These are phyloP conservation scores for Russula olivacea DNA, from an alignment of 768 basidiomycete species.

Conservation along the genomic window DNA sequence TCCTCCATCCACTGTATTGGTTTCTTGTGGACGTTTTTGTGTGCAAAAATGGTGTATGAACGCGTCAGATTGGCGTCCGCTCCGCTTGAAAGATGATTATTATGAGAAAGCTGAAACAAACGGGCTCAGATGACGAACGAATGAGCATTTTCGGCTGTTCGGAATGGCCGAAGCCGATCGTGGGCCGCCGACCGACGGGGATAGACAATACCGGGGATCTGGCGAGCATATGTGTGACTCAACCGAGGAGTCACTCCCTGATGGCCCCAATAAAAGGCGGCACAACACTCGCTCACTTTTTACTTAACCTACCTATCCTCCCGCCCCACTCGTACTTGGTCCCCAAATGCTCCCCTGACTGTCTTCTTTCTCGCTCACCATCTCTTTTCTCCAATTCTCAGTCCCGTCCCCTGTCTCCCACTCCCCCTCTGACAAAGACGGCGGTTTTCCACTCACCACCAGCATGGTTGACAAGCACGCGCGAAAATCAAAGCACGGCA, in stretches of 20 bases:
- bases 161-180: slow-evolving; percentile 22
- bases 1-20: slow-evolving; percentile 10
- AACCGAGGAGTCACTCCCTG: slow-evolving; percentile 11
- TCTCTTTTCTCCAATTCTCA: slow-evolving; percentile 22
- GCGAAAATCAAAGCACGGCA: slow-evolving; percentile 79
- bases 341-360: slow-evolving; percentile 34
- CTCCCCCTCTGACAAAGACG: slow-evolving; percentile 24
- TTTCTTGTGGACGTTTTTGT: slow-evolving; percentile 6
- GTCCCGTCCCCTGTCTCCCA: slow-evolving; percentile 23
- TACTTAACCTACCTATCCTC: slow-evolving; percentile 38
- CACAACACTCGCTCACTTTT: slow-evolving; percentile 6
- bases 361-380: slow-evolving; percentile 30
- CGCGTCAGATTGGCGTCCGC: slow-evolving; percentile 5
- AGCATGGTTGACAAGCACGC: slow-evolving; percentile 82
- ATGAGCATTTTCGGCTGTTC: slow-evolving; percentile 18
- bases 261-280: slow-evolving; percentile 18
- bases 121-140: slow-evolving; percentile 17
- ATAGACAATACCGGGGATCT: background rate
- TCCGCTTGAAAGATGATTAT: background rate
- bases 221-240: background rate
- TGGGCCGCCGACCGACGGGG: slow-evolving; percentile 3
- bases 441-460: slow-evolving; percentile 29
- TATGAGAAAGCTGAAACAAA: background rate
- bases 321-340: slow-evolving; percentile 22
- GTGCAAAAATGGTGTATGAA: slow-evolving; percentile 14